A percentile compares a stretch with the other conserved stretches of the same genome.
Conservation (phyloP, 2,329 filamentous ascomycete genomes). For the Aspergillus cejpii region DNA sequence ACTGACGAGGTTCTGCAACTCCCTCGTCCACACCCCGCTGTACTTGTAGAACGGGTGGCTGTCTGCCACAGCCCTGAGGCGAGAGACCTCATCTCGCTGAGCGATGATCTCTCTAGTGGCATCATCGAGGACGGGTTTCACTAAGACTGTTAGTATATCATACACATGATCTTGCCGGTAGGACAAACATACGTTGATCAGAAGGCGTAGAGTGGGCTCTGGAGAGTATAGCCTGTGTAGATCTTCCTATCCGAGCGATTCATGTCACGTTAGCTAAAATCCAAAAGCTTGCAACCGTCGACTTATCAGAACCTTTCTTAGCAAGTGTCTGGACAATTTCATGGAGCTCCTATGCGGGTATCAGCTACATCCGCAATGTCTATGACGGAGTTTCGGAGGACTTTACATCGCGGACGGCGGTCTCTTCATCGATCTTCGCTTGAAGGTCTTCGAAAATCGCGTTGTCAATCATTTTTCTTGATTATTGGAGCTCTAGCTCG, state of each 20-base stretch:
- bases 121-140: slow-evolving; percentile 60
- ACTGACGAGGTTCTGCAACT: slow-evolving; percentile 71
- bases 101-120: slow-evolving; percentile 64
- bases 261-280: background rate
- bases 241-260: slow-evolving; percentile 50
- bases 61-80: slow-evolving; percentile 67
- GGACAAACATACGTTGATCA: slow-evolving; percentile 47
- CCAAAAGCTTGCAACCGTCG: background rate
- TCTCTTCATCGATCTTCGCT: slow-evolving; percentile 81
- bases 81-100: slow-evolving; percentile 63
- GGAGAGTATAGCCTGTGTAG: slow-evolving; percentile 75
- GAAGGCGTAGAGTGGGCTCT: slow-evolving; percentile 82
- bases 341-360: slow-evolving; percentile 56
- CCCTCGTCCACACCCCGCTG: slow-evolving; percentile 77
- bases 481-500: slow-evolving; percentile 4
- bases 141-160: slow-evolving; percentile 38
- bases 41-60: slow-evolving; percentile 97
- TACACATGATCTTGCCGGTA: background rate
- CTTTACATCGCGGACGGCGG: slow-evolving; percentile 66
- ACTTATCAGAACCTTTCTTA: slow-evolving; percentile 58
- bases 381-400: slow-evolving; percentile 1
- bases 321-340: slow-evolving; percentile 76
- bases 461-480: slow-evolving; percentile 61
- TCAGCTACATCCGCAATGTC: no score
- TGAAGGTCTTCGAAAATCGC: slow-evolving; percentile 83